Percentiles rank a stretch among this genome's conserved stretches.
Evolutionary conservation across 1,284 basidiomycete species (phyloP).

Genomic region (Cryptococcus neoformans): DNA sequence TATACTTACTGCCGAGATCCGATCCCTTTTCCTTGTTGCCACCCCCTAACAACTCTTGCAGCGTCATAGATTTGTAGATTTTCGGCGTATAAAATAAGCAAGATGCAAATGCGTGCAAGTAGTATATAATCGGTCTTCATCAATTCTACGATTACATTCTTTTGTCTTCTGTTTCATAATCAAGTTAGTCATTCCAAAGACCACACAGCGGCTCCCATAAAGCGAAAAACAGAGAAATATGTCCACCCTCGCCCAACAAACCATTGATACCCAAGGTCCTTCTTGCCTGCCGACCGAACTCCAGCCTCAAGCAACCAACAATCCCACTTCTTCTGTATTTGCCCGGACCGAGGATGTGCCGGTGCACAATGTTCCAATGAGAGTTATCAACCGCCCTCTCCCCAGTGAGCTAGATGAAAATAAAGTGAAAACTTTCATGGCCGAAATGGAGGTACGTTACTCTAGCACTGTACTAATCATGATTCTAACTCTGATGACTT

Average conservation of each 20-base stretch:
- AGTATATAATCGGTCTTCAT: not conserved
- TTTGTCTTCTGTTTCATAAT: not conserved
- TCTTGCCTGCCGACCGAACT: conserved; percentile 8
- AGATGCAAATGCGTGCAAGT: not conserved
- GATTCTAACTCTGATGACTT: not conserved
- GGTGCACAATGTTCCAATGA: conserved; percentile 46
- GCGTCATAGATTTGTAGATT: not conserved
- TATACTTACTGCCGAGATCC: too few relatives aligned
- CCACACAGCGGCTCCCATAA: not conserved
- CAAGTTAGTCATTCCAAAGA: not conserved
- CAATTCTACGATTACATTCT: not conserved
- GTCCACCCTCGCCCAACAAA: not conserved
- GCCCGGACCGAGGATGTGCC: conserved; percentile 26
- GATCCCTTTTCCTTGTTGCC: too few relatives aligned
- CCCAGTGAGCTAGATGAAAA: conserved; percentile 47
- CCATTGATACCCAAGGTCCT: not conserved
- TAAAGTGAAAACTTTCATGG: conserved; percentile 49
- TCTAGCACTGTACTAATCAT: not conserved
- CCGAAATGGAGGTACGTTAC: conserved; percentile 45
- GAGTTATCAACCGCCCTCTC: conserved; percentile 47
- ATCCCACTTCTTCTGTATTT: conserved; percentile 32
- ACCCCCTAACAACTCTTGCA: too few relatives aligned
- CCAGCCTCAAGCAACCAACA: conserved; percentile 1
- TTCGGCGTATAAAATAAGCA: not conserved
- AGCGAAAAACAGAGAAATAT: not conserved